Evolutionary conservation across 2,329 filamentous ascomycete genomes (phyloP).

Genomic region (Xylaria sp.): DNA sequence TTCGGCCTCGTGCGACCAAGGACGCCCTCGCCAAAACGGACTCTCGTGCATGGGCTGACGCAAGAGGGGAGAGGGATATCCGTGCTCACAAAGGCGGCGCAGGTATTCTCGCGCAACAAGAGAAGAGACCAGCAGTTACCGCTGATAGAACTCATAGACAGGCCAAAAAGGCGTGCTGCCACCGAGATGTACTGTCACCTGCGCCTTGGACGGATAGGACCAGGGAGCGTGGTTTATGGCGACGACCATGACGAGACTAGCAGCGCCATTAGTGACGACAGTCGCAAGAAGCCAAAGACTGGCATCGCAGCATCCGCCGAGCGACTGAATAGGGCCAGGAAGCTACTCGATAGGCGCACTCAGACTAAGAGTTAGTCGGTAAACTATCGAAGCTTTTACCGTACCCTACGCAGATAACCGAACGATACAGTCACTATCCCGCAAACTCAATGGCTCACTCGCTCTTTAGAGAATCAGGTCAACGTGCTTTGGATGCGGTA

Average conservation of each 20-base stretch:
- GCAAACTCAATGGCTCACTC: neutral
- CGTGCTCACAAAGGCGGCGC: conserved; percentile 23
- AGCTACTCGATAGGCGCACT: conserved; percentile 23
- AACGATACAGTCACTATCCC: neutral
- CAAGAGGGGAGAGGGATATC: conserved; percentile 17
- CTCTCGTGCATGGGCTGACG: neutral
- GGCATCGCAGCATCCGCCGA: conserved; percentile 27
- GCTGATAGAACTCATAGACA: neutral
- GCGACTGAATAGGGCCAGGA: conserved; percentile 32
- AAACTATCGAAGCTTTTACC: neutral
- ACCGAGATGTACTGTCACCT: conserved; percentile 38
- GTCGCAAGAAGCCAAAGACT: conserved; percentile 26
- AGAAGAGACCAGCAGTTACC: neutral
- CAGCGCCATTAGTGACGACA: conserved; percentile 22
- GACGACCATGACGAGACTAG: conserved; percentile 13
- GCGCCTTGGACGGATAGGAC: neutral
- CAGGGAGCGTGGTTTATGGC: neutral
- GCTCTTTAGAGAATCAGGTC: neutral
- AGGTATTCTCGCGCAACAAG: conserved; percentile 21
- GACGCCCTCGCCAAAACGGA: conserved; percentile 14
- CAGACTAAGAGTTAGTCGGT: neutral
- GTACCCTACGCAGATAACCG: neutral
- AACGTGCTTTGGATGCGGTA: neutral
- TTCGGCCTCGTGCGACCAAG: conserved; percentile 33
- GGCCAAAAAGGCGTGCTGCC: neutral